Conservation (phyloP, 208 protist species). For the Trypanosoma melophagium region DNA sequence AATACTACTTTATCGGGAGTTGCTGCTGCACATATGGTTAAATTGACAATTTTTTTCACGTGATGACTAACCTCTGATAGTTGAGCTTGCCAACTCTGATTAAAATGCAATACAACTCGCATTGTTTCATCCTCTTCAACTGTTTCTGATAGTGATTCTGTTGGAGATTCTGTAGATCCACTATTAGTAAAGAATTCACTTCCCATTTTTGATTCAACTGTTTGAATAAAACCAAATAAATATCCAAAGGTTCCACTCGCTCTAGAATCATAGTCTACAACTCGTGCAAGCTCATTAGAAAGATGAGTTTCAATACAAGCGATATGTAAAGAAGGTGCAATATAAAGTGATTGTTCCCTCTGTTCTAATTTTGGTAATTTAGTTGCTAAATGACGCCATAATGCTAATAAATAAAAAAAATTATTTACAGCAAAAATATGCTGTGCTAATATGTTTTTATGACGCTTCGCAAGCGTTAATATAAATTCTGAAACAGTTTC, state of each 20-base stretch:
- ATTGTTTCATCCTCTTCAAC: constrained; percentile 32
- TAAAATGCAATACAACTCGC: constrained; percentile 36
- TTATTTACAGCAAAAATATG: constrained; percentile 64
- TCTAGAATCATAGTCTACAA: constrained; percentile 42
- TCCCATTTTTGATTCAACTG: constrained; percentile 36
- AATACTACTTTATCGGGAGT: constrained; percentile 15
- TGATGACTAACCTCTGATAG: constrained; percentile 17
- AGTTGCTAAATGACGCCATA: constrained; percentile 37
- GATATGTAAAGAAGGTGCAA: constrained; percentile 23
- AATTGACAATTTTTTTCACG: constrained; percentile 21
- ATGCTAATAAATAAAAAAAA: constrained; percentile 47
- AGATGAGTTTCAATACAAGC: constrained; percentile 38
- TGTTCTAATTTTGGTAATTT: not conserved
- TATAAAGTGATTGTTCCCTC: not conserved
- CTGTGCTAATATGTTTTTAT: constrained; percentile 50
- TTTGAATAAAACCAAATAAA: constrained; percentile 36
- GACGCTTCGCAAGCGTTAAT: constrained; percentile 41
- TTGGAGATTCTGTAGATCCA: not conserved
- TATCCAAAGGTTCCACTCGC: constrained; percentile 20
- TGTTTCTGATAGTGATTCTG: constrained; percentile 19
- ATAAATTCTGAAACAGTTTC: constrained; percentile 42
- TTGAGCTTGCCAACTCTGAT: constrained; percentile 34
- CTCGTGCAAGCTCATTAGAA: constrained; percentile 29
- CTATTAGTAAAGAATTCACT: constrained; percentile 39
- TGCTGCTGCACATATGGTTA: constrained; percentile 22